These are phyloP conservation scores for Zygotorulaspora florentina DNA, from an alignment of 805 yeast species.

Conservation along the genomic window DNA sequence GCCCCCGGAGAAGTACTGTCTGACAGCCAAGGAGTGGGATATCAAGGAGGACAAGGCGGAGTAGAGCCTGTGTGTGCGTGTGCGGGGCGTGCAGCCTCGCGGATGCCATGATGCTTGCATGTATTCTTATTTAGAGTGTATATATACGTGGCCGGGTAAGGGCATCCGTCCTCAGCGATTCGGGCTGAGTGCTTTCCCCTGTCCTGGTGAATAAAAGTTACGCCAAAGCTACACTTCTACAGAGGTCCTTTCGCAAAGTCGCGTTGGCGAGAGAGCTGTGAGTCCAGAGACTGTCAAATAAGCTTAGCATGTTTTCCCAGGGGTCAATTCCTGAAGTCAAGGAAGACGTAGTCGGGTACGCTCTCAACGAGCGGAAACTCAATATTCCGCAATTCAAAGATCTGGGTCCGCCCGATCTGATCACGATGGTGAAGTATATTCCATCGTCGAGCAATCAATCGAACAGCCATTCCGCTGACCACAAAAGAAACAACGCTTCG, in stretches of 20 bases:
- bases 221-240: background rate
- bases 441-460: conserved; percentile 20
- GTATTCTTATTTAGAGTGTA: background rate
- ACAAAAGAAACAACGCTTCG: conserved; percentile 2
- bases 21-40: conserved; percentile 52
- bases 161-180: background rate
- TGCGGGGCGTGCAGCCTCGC: background rate
- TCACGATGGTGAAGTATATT: conserved; percentile 36
- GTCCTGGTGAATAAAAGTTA: background rate
- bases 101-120: background rate
- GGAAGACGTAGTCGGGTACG: conserved; percentile 56
- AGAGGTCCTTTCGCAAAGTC: background rate
- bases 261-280: too few relatives aligned
- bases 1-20: conserved; percentile 96
- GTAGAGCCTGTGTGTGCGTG: background rate
- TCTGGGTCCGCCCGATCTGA: conserved; percentile 69
- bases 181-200: background rate
- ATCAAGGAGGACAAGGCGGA: conserved; percentile 11
- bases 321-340: conserved; percentile 63
- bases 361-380: conserved; percentile 60
- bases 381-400: conserved; percentile 57
- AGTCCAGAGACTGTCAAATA: background rate
- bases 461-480: conserved; percentile 5
- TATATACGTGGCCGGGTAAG: background rate
- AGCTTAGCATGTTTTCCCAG: conserved; percentile 40